These are phyloP conservation scores for Xanthoceras sorbifolium DNA, from an alignment of 345 rosid species.

Conservation along the genomic window DNA sequence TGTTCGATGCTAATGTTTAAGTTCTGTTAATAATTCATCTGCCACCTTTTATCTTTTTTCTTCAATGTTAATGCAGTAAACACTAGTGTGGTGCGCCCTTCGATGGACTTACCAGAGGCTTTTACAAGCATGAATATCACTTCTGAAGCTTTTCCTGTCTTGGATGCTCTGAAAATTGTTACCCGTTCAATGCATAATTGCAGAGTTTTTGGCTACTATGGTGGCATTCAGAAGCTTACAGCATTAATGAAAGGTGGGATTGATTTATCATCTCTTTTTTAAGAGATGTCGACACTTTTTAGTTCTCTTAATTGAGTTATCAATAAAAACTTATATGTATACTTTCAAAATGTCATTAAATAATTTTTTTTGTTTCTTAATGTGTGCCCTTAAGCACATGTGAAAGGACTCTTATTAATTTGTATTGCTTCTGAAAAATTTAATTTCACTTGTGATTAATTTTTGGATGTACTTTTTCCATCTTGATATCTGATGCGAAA, in stretches of 20 bases:
- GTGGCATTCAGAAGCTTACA: constrained; percentile 70
- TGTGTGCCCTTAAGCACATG: background rate
- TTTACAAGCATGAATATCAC: constrained; percentile 39
- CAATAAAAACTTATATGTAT: background rate
- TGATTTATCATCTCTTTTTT: background rate
- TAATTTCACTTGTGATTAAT: background rate
- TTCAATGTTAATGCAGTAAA: constrained; percentile 46
- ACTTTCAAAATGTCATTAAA: background rate
- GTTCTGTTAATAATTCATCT: background rate
- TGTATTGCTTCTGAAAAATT: background rate
- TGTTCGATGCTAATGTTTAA: background rate
- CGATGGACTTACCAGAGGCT: constrained; percentile 36
- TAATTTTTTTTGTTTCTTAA: too few species aligned
- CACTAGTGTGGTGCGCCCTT: constrained; percentile 30
- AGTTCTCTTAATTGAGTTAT: background rate
- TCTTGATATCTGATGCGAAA: background rate
- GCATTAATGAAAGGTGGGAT: constrained; percentile 67
- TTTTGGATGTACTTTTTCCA: constrained; percentile 6
- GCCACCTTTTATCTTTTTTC: constrained; percentile 1
- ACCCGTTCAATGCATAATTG: constrained; percentile 74
- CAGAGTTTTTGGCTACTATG: constrained; percentile 62
- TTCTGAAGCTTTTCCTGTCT: constrained; percentile 54
- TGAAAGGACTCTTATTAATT: background rate
- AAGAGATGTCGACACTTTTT: constrained; percentile 11
- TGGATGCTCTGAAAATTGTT: constrained; percentile 60